A percentile compares a stretch with the other conserved stretches of the same genome.
phyloP scores from a whole-genome alignment of 768 basidiomycete species.

The Rubroboletus pulcherrimus region DNA sequence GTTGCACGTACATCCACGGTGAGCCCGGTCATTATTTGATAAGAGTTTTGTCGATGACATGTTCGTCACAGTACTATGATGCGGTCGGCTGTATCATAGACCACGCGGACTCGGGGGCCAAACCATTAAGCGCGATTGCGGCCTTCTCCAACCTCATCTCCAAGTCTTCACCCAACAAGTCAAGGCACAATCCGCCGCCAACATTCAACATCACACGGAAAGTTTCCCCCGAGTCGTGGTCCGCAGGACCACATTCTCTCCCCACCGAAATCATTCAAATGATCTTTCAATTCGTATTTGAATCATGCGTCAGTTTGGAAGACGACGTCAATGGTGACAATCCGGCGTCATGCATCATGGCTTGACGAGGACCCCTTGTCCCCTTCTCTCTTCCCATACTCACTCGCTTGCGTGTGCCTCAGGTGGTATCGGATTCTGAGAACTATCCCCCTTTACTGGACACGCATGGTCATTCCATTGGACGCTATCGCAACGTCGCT shows the following conservation, averaged over 20 bases:
- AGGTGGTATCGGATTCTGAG: conserved; percentile 7
- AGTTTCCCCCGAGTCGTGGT: neutral
- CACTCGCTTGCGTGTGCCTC: conserved; percentile 4
- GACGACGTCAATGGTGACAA: neutral
- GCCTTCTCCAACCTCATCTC: conserved; percentile 5
- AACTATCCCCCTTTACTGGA: conserved; percentile 6
- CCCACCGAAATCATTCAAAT: conserved; percentile 9
- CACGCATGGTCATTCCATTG: conserved; percentile 3
- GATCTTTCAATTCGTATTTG: conserved; percentile 10
- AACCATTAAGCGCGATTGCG: neutral
- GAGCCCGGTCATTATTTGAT: neutral
- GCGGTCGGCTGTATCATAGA: neutral
- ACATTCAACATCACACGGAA: neutral
- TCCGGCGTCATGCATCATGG: neutral
- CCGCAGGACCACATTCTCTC: conserved; percentile 3
- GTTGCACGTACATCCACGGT: neutral
- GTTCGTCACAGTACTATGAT: neutral
- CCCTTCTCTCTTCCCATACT: conserved; percentile 11
- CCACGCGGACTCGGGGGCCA: neutral
- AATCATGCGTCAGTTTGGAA: neutral
- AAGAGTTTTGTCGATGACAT: neutral
- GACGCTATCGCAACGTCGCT: neutral
- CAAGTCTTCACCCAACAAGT: neutral
- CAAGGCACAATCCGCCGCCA: neutral
- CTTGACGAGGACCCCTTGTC: conserved; percentile 2